Evolutionary conservation across 352 stramenopile species (phyloP).

Genomic region (Globisporangium perplexum): DNA sequence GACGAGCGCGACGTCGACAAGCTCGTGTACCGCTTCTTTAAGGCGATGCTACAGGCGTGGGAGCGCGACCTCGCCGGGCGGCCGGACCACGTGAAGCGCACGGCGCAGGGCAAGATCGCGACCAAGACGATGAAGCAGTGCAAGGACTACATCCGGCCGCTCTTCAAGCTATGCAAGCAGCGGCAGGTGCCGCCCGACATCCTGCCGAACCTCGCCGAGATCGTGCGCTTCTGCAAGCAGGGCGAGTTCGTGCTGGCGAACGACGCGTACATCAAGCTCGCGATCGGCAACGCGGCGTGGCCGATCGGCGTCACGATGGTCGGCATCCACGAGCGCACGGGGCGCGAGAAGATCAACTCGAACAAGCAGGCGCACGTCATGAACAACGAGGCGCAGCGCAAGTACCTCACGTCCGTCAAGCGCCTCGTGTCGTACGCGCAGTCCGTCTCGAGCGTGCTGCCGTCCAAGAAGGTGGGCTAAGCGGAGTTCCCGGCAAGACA

Average conservation of each 20-base stretch:
- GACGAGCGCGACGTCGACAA: constrained; percentile 51
- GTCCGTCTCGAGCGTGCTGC: constrained; percentile 74
- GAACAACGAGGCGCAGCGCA: constrained; percentile 98
- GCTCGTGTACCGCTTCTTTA: constrained; percentile 92
- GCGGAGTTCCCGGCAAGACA: constrained; percentile 13
- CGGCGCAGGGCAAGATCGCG: constrained; percentile 90
- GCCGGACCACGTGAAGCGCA: constrained; percentile 86
- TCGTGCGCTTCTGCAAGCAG: constrained; percentile 92
- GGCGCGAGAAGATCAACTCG: constrained; percentile 94
- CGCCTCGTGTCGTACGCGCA: constrained; percentile 97
- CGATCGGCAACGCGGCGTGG: constrained; percentile 98
- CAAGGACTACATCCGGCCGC: constrained; percentile 97
- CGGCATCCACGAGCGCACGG: constrained; percentile 96
- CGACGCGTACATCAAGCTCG: constrained; percentile 97
- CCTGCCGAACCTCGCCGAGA: constrained; percentile 85
- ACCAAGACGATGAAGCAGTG: constrained; percentile 98
- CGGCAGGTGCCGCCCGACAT: constrained; percentile 88
- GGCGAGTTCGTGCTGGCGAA: constrained; percentile 95
- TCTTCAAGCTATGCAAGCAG: constrained; percentile 97
- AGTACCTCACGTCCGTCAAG: constrained; percentile 99
- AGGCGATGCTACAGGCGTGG: constrained; percentile 92
- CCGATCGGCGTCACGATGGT: constrained; percentile 99
- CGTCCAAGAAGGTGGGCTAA: constrained; percentile 73
- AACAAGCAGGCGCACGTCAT: constrained; percentile 99
- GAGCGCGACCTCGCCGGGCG: constrained; percentile 87